Evolutionary conservation across 495 filamentous ascomycete genomes (phyloP).

Genomic region (Parathielavia appendiculata): DNA sequence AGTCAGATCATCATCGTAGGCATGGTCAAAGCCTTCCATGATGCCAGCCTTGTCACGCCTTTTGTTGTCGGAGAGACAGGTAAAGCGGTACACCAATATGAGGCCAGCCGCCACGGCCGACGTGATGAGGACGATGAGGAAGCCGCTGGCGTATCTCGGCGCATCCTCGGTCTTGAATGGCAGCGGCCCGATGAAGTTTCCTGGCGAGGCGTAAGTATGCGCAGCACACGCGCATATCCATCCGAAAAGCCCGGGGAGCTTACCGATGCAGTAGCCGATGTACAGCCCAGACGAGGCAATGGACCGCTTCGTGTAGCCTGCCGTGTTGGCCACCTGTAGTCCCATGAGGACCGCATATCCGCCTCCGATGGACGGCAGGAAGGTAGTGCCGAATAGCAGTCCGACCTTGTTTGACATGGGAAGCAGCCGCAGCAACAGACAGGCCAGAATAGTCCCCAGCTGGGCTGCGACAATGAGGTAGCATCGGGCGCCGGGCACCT

Average conservation of each 20-base stretch:
- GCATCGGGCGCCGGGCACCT: neutral
- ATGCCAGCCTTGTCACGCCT: slow-evolving; percentile 15
- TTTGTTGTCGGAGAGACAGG: slow-evolving; percentile 15
- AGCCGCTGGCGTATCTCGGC: slow-evolving; percentile 37
- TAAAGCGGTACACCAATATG: slow-evolving; percentile 30
- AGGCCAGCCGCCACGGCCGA: slow-evolving; percentile 28
- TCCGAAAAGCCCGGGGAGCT: neutral
- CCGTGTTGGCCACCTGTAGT: slow-evolving; percentile 43
- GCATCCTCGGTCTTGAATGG: slow-evolving; percentile 28
- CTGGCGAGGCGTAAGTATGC: slow-evolving; percentile 7
- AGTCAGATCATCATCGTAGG: slow-evolving; percentile 43
- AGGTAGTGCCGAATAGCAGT: slow-evolving; percentile 39
- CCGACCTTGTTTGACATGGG: slow-evolving; percentile 33
- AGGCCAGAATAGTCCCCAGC: slow-evolving; percentile 1
- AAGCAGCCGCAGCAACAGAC: slow-evolving; percentile 35
- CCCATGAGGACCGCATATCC: slow-evolving; percentile 35
- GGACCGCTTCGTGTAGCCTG: slow-evolving; percentile 42
- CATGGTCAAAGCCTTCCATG: slow-evolving; percentile 37
- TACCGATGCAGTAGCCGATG: slow-evolving; percentile 43
- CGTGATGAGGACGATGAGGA: slow-evolving; percentile 39
- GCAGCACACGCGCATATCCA: neutral
- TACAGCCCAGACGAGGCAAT: slow-evolving; percentile 37
- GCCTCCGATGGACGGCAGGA: slow-evolving; percentile 28
- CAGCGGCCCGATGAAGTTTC: slow-evolving; percentile 38
- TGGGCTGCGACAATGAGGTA: neutral